Evolutionary conservation across 495 filamentous ascomycete species (phyloP).

Genomic region (Beverwykella pulmonaria): DNA sequence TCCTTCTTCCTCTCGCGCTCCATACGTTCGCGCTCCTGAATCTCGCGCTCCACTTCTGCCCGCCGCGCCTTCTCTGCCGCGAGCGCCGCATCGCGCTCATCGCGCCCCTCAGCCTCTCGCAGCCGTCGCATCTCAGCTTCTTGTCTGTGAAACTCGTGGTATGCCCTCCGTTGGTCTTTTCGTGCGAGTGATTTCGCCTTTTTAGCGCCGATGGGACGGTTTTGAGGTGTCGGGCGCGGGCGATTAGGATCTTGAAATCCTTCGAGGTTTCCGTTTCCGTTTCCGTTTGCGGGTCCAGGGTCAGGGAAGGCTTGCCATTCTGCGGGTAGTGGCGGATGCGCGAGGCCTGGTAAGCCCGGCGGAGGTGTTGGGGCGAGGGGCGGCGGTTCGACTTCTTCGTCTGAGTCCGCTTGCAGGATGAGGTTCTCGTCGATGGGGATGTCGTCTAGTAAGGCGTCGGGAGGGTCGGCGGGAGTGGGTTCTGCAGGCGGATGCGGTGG

Average conservation of each 20-base stretch:
- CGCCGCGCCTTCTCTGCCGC: slow-evolving; percentile 48
- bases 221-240: slow-evolving; percentile 22
- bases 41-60: slow-evolving; percentile 46
- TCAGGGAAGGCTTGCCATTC: not conserved
- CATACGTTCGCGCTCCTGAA: slow-evolving; percentile 40
- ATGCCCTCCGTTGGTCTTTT: slow-evolving; percentile 53
- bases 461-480: not conserved
- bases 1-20: slow-evolving; percentile 44
- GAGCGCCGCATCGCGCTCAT: slow-evolving; percentile 48
- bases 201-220: slow-evolving; percentile 51
- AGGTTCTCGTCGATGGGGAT: slow-evolving; percentile 19
- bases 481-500: not conserved
- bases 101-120: slow-evolving; percentile 41
- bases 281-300: not conserved
- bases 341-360: not conserved
- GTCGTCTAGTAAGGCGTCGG: slow-evolving; percentile 4
- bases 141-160: slow-evolving; percentile 52
- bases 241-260: slow-evolving; percentile 3
- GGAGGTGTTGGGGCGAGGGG: slow-evolving; percentile 35
- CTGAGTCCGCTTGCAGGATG: slow-evolving; percentile 15
- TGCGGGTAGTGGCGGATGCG: not conserved
- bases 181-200: slow-evolving; percentile 54
- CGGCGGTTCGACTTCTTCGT: slow-evolving; percentile 13
- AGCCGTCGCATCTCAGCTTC: slow-evolving; percentile 48
- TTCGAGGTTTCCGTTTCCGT: slow-evolving; percentile 1